Evolutionary conservation across 805 yeast genomes (phyloP), one percentile per base, ranked within the genome.

Genomic region (Candida coleopterorum): DNA sequence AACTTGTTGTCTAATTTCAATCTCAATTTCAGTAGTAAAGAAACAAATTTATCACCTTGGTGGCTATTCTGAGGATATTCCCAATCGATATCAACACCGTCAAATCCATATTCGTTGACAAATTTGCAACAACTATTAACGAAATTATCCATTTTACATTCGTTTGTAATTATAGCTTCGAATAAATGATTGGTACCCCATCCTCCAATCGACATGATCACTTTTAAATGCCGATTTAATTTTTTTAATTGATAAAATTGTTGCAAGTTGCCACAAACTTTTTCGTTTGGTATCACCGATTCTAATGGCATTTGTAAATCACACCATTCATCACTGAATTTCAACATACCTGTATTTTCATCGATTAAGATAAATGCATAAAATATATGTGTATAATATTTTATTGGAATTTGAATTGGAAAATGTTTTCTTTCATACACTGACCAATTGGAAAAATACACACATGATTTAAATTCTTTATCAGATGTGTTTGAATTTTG

Each of bases 81-180:
- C 96, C 96, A 90, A 60, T 90, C 98, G 20, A 90, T 62, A 56
- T 93, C 97, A 31, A 90, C 63, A 0, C 98, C 97, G 55, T 93
- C 97, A 50, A 93, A 79, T 0, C 83, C 81, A 52, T 75, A 74
- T 29, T 68, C 58, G 2, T 56, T 38, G 54, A 86, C 64, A 17
- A 74, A 56, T 0, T 58, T 54, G 0, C 75, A 63, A 1, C 79
- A 62, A 0, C 81, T 66, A 1, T 50, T 34, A 2, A 78, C 72
- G 54, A 89, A 85, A 0, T 29, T 52, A 1, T 53, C 50, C 6
- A 79, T 43, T 16, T 58, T 56, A 2, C 22, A 11, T 2, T 31
- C 35, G 25, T 52, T 47, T 1, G 40, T 32, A 2, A 55, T 49
- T 1, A 69, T 42, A 0, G 61, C 54, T 16, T 55, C 54, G 39